Evolutionary conservation across 2,329 filamentous ascomycete genomes (phyloP).

Genomic region (Dothiorella sarmentorum): DNA sequence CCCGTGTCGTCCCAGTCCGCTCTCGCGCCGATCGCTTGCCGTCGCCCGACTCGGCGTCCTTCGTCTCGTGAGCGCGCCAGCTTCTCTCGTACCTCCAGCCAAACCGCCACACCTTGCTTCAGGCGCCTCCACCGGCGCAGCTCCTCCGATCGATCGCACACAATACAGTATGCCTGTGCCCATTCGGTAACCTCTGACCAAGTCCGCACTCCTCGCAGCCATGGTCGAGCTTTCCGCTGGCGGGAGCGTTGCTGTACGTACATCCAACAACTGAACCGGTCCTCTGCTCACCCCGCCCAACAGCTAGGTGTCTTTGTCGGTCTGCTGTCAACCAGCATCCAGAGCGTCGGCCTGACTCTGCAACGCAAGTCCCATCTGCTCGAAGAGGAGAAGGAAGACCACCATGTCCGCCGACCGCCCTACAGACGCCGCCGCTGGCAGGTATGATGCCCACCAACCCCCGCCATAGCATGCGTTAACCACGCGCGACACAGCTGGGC

Average conservation of each 20-base stretch:
- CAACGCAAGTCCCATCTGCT: slow-evolving; percentile 98
- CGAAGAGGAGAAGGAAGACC: slow-evolving; percentile 85
- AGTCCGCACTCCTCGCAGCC: slow-evolving; percentile 15
- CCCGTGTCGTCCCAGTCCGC: not conserved
- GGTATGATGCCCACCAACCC: slow-evolving; percentile 36
- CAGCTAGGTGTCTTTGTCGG: slow-evolving; percentile 92
- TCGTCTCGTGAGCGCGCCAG: slow-evolving; percentile 17
- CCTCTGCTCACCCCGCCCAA: not conserved
- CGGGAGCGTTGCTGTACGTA: slow-evolving; percentile 41
- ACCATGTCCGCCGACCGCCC: slow-evolving; percentile 77
- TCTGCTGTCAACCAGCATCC: slow-evolving; percentile 86
- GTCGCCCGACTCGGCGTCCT: not conserved
- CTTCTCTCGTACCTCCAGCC: not conserved
- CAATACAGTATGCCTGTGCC: slow-evolving; percentile 29
- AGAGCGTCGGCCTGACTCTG: slow-evolving; percentile 90
- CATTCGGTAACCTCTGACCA: slow-evolving; percentile 29
- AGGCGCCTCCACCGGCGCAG: slow-evolving; percentile 13
- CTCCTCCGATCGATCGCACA: not conserved
- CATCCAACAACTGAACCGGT: not conserved
- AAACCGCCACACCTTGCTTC: slow-evolving; percentile 1
- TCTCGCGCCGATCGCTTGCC: slow-evolving; percentile 10
- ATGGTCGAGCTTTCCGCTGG: slow-evolving; percentile 42
- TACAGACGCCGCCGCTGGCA: slow-evolving; percentile 93
- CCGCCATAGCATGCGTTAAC: slow-evolving; percentile 21
- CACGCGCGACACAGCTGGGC: slow-evolving; percentile 53